Evolutionary conservation across 2,329 filamentous ascomycete species (phyloP).

Genomic region (Samsoniella hepiali): DNA sequence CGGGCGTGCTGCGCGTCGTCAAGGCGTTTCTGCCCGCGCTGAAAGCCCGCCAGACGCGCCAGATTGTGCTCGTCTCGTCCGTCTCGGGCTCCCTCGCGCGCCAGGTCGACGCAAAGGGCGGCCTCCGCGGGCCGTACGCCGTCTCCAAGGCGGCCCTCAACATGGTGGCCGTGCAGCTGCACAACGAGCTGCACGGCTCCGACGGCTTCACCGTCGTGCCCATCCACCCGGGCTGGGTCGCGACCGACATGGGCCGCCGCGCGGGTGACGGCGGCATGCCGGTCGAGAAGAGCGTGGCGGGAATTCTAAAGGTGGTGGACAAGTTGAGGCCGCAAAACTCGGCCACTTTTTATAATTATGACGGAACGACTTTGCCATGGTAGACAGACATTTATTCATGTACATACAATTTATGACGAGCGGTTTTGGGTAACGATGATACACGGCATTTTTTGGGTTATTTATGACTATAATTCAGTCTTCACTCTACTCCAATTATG

Average conservation of each 20-base stretch:
- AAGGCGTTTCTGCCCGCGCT: conserved; percentile 17
- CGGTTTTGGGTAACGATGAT: background rate
- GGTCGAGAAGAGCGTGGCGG: conserved; percentile 11
- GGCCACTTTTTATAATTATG: conserved; percentile 16
- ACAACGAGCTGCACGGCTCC: conserved; percentile 15
- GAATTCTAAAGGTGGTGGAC: conserved; percentile 8
- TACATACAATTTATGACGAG: background rate
- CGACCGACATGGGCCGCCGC: conserved; percentile 14
- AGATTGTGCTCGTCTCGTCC: conserved; percentile 18
- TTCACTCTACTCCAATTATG: background rate
- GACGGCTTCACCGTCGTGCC: conserved; percentile 19
- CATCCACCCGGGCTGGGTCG: conserved; percentile 14
- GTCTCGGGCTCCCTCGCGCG: conserved; percentile 8
- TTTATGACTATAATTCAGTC: background rate
- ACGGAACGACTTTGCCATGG: conserved; percentile 15
- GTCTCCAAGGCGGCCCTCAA: conserved; percentile 17
- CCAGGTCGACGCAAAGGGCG: conserved; percentile 6
- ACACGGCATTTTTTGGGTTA: background rate
- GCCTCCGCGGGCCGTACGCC: conserved; percentile 7
- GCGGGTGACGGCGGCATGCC: conserved; percentile 14
- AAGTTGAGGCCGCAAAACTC: conserved; percentile 16
- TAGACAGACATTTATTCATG: background rate
- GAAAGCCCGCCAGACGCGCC: conserved; percentile 11
- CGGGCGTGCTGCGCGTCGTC: conserved; percentile 17
- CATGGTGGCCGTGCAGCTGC: conserved; percentile 18